Base-by-base conservation (phyloP, 2,329 filamentous ascomycete species). In the Colletotrichum sp. region DNA sequence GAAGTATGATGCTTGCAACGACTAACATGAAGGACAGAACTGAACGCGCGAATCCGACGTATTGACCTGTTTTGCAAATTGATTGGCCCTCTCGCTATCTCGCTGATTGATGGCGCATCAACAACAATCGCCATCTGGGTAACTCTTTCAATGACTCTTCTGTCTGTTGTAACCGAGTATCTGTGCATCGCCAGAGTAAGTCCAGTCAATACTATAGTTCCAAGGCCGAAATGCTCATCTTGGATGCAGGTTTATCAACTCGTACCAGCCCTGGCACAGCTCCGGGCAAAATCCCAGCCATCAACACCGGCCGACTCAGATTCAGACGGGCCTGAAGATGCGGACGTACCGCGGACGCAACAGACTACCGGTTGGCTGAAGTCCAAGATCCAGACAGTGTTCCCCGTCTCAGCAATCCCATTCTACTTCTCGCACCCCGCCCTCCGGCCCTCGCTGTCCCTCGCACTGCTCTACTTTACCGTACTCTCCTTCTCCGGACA, bases 1-100 rank as follows among this genome's bases (percentile, higher is more conserved):
- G 13, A 5, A 39, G 1, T 0, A 30, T 57, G 18, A 8, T 13
- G n/a, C 4, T 4, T 28, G 24, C 5, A 32, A 28, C 2, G 9
- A 26, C 22, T n/a, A 18, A 34, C 8, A 55, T 59, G 30, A 68
- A 26, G n/a, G 3, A 8, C 76, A 80, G 55, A 82, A 9, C 79
- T 92, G 52, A 92, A 92, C 77, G 87, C 90, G 8, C 84, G 84
- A 10, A 91, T 92, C 88, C 86, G 90, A 6, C 86, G 91, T 8
- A 92, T 92, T 69, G 91, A 92, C 77, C 83, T 92, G 8, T 83
- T 89, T 62, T 92, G 90, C 84, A 92, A 92, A 79, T 84, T 92
- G 4, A 75, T 89, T 6, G 90, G 87, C 0, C 91, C 91, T 0
- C 80, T 92, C 6, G 81, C 85, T 5, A 88, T 92, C 18, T 86